These are phyloP conservation scores for Ogataea methylovora DNA, from an alignment of 805 yeast species.

Conservation along the genomic window DNA sequence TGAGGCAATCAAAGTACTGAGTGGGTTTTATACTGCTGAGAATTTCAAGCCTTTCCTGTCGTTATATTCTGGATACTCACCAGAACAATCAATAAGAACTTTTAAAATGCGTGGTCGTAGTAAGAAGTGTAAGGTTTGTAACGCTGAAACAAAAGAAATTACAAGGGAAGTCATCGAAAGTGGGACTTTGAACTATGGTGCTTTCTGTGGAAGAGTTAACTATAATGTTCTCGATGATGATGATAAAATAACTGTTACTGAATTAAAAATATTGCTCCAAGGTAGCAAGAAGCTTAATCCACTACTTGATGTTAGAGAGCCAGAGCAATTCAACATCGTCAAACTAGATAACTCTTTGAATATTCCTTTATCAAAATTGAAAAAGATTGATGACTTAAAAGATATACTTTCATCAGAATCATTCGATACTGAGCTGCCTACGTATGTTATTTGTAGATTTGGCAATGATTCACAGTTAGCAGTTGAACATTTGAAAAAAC, in stretches of 20 bases:
- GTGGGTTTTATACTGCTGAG: slow-evolving; percentile 42
- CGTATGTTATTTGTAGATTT: slow-evolving; percentile 70
- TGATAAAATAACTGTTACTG: slow-evolving; percentile 41
- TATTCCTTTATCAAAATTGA: slow-evolving; percentile 50
- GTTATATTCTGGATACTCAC: slow-evolving; percentile 55
- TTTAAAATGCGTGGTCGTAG: slow-evolving; percentile 77
- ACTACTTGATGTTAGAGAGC: slow-evolving; percentile 69
- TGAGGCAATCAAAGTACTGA: slow-evolving; percentile 72
- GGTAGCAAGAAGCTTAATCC: slow-evolving; percentile 13
- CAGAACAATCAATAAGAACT: slow-evolving; percentile 55
- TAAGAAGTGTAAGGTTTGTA: slow-evolving; percentile 53
- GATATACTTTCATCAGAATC: slow-evolving; percentile 14
- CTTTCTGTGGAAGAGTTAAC: slow-evolving; percentile 64
- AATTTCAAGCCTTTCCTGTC: slow-evolving; percentile 63
- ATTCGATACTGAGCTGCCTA: slow-evolving; percentile 8
- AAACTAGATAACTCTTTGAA: slow-evolving; percentile 52
- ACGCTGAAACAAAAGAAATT: slow-evolving; percentile 42
- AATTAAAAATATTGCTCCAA: slow-evolving; percentile 11
- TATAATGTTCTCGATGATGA: slow-evolving; percentile 36
- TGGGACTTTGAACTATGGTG: slow-evolving; percentile 52
- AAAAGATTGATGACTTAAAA: slow-evolving; percentile 20
- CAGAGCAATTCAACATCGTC: slow-evolving; percentile 66
- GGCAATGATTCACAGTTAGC: slow-evolving; percentile 92
- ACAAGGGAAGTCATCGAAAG: slow-evolving; percentile 36
- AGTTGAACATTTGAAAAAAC: slow-evolving; percentile 42